These are phyloP conservation scores for Penicillium egyptiacum DNA, from an alignment of 495 filamentous ascomycete genomes.

Conservation along the genomic window DNA sequence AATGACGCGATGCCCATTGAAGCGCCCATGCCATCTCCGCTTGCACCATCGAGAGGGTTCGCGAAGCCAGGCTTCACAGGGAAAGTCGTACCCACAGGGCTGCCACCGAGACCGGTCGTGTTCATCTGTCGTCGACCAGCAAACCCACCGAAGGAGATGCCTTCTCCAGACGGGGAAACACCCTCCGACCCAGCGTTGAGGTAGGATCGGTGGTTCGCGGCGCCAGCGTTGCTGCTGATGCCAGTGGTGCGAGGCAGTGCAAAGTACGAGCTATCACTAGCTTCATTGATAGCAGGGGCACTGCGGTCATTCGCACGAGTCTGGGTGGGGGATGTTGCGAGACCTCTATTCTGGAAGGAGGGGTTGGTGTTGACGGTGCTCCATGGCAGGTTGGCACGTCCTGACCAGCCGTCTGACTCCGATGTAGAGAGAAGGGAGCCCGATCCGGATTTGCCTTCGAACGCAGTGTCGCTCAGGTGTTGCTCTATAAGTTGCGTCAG, in stretches of 20 bases:
- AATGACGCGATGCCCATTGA: constrained; percentile 34
- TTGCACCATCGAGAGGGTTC: constrained; percentile 30
- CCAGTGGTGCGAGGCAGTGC: constrained; percentile 35
- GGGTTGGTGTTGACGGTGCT: constrained; percentile 50
- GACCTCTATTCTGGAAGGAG: constrained; percentile 43
- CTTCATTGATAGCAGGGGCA: constrained; percentile 39
- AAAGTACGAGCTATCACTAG: constrained; percentile 46
- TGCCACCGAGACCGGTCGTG: constrained; percentile 33
- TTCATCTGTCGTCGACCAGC: constrained; percentile 32
- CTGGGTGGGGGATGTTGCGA: constrained; percentile 52
- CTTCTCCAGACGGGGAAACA: constrained; percentile 40
- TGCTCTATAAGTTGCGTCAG: constrained; percentile 30
- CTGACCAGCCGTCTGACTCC: constrained; percentile 59
- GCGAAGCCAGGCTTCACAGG: constrained; percentile 33
- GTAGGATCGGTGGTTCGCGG: constrained; percentile 36
- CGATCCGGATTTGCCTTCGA: constrained; percentile 61
- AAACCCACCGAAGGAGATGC: constrained; percentile 33
- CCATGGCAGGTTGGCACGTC: constrained; percentile 54
- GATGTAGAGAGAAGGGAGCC: constrained; percentile 64
- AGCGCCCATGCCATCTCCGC: constrained; percentile 31
- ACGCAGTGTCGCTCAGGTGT: constrained; percentile 30
- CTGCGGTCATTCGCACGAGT: constrained; percentile 45
- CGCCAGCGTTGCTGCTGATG: constrained; percentile 24
- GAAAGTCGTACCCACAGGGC: constrained; percentile 33
- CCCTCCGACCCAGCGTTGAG: constrained; percentile 34